These are phyloP conservation scores for Boletus reticuloceps DNA, from an alignment of 768 basidiomycete genomes.

Conservation along the genomic window DNA sequence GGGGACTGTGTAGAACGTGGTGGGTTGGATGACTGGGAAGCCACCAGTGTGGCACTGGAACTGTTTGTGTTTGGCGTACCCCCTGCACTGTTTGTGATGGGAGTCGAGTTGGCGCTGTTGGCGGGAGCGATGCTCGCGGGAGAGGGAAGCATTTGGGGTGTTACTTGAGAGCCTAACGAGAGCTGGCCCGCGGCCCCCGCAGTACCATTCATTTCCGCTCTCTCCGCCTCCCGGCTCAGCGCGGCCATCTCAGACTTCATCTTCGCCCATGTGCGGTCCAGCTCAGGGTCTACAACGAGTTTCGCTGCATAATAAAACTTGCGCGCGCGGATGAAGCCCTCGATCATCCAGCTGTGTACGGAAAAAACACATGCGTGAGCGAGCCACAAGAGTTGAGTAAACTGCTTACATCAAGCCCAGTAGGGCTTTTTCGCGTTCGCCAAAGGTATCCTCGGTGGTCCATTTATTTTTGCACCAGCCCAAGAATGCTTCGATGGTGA, in stretches of 20 bases:
- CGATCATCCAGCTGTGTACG: constrained; percentile 67
- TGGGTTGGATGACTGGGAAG: constrained; percentile 25
- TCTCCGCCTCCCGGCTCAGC: constrained; percentile 35
- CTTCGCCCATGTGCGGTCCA: constrained; percentile 34
- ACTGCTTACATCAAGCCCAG: constrained; percentile 75
- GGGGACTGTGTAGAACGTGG: constrained; percentile 26
- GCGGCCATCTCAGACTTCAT: constrained; percentile 33
- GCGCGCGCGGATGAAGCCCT: constrained; percentile 65
- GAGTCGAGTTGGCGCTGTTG: constrained; percentile 76
- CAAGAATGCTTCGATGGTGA: constrained; percentile 67
- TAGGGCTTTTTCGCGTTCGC: constrained; percentile 57
- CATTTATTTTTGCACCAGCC: constrained; percentile 72
- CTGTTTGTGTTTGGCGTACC: constrained; percentile 49
- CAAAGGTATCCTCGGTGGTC: constrained; percentile 41
- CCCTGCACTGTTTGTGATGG: constrained; percentile 53
- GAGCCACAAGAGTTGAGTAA: constrained; percentile 12
- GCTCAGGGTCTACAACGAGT: constrained; percentile 31
- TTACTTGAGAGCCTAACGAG: constrained; percentile 34
- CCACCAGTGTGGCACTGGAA: constrained; percentile 20
- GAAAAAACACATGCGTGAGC: constrained; percentile 25
- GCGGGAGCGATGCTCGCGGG: constrained; percentile 66
- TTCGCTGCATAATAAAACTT: constrained; percentile 43
- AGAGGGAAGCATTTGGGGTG: constrained; percentile 78
- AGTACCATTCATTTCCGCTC: constrained; percentile 33
- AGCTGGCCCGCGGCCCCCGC: constrained; percentile 26